Evolutionary conservation across 2,329 filamentous ascomycete genomes (phyloP).

Genomic region (Phyllosticta paracitricarpa): DNA sequence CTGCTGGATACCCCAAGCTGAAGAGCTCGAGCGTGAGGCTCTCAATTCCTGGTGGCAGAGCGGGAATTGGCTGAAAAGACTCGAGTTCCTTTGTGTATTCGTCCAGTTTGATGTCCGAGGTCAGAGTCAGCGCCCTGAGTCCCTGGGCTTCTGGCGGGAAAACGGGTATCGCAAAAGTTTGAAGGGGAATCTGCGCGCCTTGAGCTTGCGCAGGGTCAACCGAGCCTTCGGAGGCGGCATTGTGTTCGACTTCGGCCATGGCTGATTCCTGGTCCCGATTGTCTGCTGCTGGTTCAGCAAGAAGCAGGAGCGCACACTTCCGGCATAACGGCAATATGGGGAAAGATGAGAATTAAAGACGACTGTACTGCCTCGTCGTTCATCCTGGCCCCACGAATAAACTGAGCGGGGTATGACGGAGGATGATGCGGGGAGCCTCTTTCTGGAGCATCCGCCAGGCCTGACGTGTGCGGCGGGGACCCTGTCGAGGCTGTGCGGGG

Average conservation of each 20-base stretch:
- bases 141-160: constrained; percentile 35
- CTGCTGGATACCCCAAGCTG: constrained; percentile 36
- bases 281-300: not conserved
- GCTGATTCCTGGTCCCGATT: not conserved
- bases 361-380: not conserved
- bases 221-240: constrained; percentile 1
- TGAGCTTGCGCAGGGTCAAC: constrained; percentile 20
- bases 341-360: not conserved
- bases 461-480: constrained; percentile 6
- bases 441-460: not conserved
- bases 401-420: not conserved
- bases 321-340: not conserved
- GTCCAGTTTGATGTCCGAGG: constrained; percentile 38
- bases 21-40: constrained; percentile 40
- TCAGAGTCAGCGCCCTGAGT: constrained; percentile 38
- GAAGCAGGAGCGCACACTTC: not conserved
- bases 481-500: constrained; percentile 6
- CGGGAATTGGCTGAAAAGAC: constrained; percentile 12
- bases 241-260: constrained; percentile 5
- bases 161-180: constrained; percentile 34
- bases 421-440: constrained; percentile 5
- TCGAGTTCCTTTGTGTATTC: constrained; percentile 34
- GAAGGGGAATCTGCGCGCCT: constrained; percentile 38
- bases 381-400: not conserved
- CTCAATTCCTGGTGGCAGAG: constrained; percentile 31